Conservation (phyloP, 202 grass and related monocot genomes). For the Digitaria exilis region DNA sequence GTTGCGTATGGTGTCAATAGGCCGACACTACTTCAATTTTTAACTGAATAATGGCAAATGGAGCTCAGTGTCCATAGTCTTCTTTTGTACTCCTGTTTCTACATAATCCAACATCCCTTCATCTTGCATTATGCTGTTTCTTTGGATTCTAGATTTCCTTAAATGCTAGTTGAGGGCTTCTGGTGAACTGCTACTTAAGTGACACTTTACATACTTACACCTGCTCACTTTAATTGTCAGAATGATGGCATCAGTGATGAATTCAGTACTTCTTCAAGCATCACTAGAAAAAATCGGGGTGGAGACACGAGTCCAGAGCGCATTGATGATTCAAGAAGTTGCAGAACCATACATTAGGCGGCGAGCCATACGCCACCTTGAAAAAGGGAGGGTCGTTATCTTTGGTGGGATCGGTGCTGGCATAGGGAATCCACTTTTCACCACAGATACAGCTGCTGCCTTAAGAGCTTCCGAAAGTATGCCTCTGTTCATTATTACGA, state of each 20-base stretch:
- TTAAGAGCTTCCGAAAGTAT: constrained; percentile 95
- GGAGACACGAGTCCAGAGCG: constrained; percentile 80
- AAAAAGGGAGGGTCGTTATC: constrained; percentile 88
- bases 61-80: not conserved
- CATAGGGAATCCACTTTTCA: constrained; percentile 78
- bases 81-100: not conserved
- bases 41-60: not conserved
- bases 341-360: constrained; percentile 88
- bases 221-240: constrained; percentile 44
- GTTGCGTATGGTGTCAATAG: not conserved
- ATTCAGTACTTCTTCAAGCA: constrained; percentile 87
- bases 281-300: constrained; percentile 92
- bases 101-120: not conserved
- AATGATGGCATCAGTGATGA: constrained; percentile 98
- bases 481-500: constrained; percentile 18
- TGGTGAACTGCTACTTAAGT: constrained; percentile 2
- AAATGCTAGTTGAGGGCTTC: constrained; percentile 1
- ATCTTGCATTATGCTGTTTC: not conserved
- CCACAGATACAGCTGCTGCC: constrained; percentile 83
- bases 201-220: constrained; percentile 14
- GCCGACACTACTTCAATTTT: not conserved
- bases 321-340: constrained; percentile 85
- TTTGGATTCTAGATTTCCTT: constrained; percentile 33
- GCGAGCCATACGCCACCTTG: constrained; percentile 86
- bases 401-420: constrained; percentile 79